A percentile compares a stretch with the other conserved stretches of the same genome.
These are phyloP conservation scores for Ichthyophthirius multifiliis DNA, from an alignment of 169 alveolate species.

Conservation along the genomic window DNA sequence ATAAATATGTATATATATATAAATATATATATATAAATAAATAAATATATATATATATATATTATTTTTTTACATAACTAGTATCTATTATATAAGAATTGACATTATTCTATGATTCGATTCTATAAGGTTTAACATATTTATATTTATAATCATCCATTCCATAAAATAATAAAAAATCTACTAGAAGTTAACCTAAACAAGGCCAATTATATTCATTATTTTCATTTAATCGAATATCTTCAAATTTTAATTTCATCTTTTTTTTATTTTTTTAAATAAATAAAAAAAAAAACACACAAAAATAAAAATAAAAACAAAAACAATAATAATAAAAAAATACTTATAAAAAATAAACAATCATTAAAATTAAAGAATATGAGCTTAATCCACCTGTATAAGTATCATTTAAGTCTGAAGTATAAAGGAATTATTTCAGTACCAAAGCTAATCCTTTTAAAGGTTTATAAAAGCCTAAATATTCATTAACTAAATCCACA, in stretches of 20 bases:
- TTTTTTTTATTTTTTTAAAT: not conserved
- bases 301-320: not conserved
- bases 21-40: too few relatives aligned
- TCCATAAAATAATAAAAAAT: conserved; percentile 66
- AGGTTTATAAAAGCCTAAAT: conserved; percentile 46
- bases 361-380: conserved; percentile 76
- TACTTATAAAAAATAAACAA: conserved; percentile 60
- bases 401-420: conserved; percentile 68
- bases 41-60: too few relatives aligned
- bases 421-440: conserved; percentile 62
- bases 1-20: not conserved
- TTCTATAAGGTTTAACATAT: conserved; percentile 1
- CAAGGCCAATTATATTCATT: conserved; percentile 41
- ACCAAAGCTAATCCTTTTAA: conserved; percentile 70
- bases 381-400: conserved; percentile 79
- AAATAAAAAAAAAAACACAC: too few relatives aligned
- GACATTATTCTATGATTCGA: not conserved
- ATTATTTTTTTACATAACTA: not conserved
- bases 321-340: not conserved
- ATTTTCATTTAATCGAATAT: conserved; percentile 29
- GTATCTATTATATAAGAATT: not conserved
- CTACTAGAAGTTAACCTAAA: conserved; percentile 58
- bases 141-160: conserved; percentile 30
- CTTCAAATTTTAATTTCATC: not conserved
- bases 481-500: conserved; percentile 64